These are phyloP conservation scores for Tricholoma bakamatsutake DNA, from an alignment of 768 basidiomycete genomes.

Conservation along the genomic window DNA sequence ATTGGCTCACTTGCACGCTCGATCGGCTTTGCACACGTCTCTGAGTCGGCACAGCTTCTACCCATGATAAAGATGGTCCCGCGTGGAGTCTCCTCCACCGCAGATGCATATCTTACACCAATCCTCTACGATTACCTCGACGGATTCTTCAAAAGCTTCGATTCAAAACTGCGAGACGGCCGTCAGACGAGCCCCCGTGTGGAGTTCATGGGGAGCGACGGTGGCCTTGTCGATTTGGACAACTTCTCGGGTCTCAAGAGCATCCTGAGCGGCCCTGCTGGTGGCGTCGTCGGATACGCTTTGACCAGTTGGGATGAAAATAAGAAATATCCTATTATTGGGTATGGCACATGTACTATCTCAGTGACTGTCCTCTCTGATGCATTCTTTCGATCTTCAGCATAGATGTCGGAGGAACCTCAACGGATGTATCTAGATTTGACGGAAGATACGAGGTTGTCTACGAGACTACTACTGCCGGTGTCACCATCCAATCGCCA, in stretches of 20 bases:
- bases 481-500: constrained; percentile 86
- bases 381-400: constrained; percentile 28
- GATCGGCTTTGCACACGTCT: constrained; percentile 87
- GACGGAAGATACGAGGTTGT: constrained; percentile 89
- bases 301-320: constrained; percentile 85
- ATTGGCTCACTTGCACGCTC: constrained; percentile 69
- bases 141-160: constrained; percentile 89
- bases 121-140: constrained; percentile 80
- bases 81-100: constrained; percentile 86
- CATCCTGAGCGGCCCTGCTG: constrained; percentile 89
- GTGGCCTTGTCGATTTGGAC: constrained; percentile 69
- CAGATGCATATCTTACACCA: constrained; percentile 94
- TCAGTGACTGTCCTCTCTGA: background rate
- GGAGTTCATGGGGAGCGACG: constrained; percentile 96
- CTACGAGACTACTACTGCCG: constrained; percentile 94
- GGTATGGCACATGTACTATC: constrained; percentile 39
- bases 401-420: constrained; percentile 91
- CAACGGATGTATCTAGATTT: constrained; percentile 92
- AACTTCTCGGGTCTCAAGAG: constrained; percentile 93
- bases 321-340: constrained; percentile 71
- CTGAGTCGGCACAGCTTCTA: constrained; percentile 79
- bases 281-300: constrained; percentile 94
- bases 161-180: constrained; percentile 62
- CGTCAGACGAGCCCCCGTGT: constrained; percentile 59
- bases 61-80: constrained; percentile 97